These are phyloP conservation scores for Leptographium wingfieldii DNA, from an alignment of 2,329 filamentous ascomycete species.

Conservation along the genomic window DNA sequence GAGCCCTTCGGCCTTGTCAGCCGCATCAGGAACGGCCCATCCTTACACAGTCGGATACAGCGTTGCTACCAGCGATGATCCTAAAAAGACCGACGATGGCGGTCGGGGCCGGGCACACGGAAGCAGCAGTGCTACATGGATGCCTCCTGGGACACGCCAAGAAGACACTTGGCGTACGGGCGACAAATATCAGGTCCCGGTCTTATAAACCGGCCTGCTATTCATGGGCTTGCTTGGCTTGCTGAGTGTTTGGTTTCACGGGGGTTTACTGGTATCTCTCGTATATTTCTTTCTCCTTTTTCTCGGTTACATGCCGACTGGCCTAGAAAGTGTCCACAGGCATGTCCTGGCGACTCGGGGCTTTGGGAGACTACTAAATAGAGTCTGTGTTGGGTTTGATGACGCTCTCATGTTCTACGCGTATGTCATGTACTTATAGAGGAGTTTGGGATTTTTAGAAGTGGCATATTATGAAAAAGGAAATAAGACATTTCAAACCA, in stretches of 20 bases:
- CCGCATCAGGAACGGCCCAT: constrained; percentile 19
- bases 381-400: not conserved
- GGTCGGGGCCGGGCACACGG: constrained; percentile 27
- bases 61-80: constrained; percentile 29
- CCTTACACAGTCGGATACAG: constrained; percentile 35
- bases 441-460: constrained; percentile 9
- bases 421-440: constrained; percentile 7
- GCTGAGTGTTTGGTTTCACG: not conserved
- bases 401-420: not conserved
- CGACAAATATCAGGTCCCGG: constrained; percentile 19
- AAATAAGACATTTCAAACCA: not conserved
- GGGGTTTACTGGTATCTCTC: not conserved
- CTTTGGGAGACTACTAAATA: not conserved
- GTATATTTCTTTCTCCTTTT: not conserved
- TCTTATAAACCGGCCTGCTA: not conserved
- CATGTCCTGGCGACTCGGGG: not conserved
- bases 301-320: not conserved
- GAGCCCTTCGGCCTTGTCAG: constrained; percentile 17
- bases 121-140: constrained; percentile 44
- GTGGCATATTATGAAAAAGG: not conserved
- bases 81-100: constrained; percentile 43
- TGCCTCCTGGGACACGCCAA: constrained; percentile 70
- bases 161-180: constrained; percentile 64
- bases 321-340: not conserved
- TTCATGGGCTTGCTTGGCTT: not conserved